Evolutionary conservation across 768 basidiomycete species (phyloP).

Genomic region (Leucosporidium scottii): DNA sequence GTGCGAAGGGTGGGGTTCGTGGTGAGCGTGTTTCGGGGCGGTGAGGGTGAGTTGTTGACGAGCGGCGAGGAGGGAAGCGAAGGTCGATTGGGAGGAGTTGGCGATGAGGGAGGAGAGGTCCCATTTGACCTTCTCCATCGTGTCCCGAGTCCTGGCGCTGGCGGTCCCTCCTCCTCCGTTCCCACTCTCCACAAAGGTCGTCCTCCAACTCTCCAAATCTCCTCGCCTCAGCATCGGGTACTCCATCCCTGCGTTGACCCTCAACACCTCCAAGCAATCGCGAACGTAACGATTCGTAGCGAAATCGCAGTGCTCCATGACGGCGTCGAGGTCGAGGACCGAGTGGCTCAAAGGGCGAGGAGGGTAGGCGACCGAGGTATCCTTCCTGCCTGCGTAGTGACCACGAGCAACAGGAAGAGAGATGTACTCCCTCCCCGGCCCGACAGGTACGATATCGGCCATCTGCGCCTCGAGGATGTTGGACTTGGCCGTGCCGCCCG

Average conservation of each 20-base stretch:
- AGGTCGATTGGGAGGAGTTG: conserved; percentile 9
- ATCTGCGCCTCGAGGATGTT: no score
- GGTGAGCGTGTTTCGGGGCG: conserved; percentile 49
- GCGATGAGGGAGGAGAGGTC: background rate
- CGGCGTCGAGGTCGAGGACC: conserved; percentile 77
- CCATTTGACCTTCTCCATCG: background rate
- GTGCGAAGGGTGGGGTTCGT: conserved; percentile 32
- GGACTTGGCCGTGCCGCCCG: conserved; percentile 21
- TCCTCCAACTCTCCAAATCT: conserved; percentile 51
- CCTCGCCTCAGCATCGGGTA: conserved; percentile 44
- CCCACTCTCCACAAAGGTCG: conserved; percentile 53
- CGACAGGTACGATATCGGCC: no score
- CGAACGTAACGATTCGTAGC: conserved; percentile 82
- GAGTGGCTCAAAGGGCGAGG: conserved; percentile 78
- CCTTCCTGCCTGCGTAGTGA: conserved; percentile 19
- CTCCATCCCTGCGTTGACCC: conserved; percentile 80
- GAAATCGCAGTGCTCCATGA: conserved; percentile 93
- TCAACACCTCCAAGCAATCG: conserved; percentile 88
- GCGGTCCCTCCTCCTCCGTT: conserved; percentile 39
- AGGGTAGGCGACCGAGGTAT: conserved; percentile 44
- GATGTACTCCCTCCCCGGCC: no score
- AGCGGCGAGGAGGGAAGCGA: conserved; percentile 18
- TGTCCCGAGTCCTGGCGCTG: no score
- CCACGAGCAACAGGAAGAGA: no score
- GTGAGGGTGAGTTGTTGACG: conserved; percentile 30